Evolutionary conservation across 148 eudicot genomes (phyloP).

Genomic region (Drosera capensis): DNA sequence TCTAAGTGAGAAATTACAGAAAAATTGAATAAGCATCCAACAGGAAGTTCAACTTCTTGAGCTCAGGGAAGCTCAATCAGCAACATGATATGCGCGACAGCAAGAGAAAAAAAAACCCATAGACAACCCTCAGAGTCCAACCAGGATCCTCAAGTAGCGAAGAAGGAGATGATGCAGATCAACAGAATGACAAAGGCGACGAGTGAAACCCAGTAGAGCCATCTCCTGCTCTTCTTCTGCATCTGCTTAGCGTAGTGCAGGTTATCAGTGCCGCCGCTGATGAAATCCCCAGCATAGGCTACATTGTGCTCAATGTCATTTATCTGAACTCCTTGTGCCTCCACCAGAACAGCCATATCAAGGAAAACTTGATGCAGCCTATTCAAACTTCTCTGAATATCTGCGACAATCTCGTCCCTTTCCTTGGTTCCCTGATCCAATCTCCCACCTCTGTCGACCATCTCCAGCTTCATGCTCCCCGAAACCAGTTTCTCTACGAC

Average conservation of each 20-base stretch:
- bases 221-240: slow-evolving; percentile 34
- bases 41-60: too few species aligned
- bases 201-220: slow-evolving; percentile 40
- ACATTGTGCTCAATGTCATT: slow-evolving; percentile 72
- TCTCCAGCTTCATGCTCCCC: slow-evolving; percentile 25
- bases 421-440: slow-evolving; percentile 30
- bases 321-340: slow-evolving; percentile 50
- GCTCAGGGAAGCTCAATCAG: too few species aligned
- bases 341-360: slow-evolving; percentile 79
- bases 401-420: slow-evolving; percentile 59
- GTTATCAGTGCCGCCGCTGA: slow-evolving; percentile 41
- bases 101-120: too few species aligned
- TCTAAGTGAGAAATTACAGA: too few species aligned
- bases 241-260: slow-evolving; percentile 53
- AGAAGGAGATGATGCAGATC: slow-evolving; percentile 34
- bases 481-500: slow-evolving; percentile 36
- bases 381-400: slow-evolving; percentile 59
- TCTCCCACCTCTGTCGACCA: slow-evolving; percentile 20
- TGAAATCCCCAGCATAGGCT: slow-evolving; percentile 34
- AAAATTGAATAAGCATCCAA: too few species aligned
- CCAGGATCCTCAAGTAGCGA: slow-evolving; percentile 2
- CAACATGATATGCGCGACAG: too few species aligned
- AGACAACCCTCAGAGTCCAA: too few species aligned
- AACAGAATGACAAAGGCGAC: slow-evolving; percentile 31
- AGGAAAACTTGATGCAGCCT: slow-evolving; percentile 74